Evolutionary conservation across 495 filamentous ascomycete species (phyloP), one percentile per base, ranked within the genome.

Genomic region (Cetradonia linearis): DNA sequence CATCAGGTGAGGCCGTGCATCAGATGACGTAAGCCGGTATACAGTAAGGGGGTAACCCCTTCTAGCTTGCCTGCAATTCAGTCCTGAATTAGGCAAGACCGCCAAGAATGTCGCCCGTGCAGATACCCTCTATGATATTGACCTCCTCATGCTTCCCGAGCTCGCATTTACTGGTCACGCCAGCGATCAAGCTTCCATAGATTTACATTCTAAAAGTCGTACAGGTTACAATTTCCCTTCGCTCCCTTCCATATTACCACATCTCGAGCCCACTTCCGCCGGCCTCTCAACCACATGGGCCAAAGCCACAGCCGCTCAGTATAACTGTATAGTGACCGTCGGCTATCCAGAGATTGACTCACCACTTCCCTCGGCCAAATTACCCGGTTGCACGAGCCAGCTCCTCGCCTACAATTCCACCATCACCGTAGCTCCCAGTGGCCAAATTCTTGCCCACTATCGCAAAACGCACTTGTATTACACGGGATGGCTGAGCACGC

Each of bases 391-490:
- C 30, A 54, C n/a, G 30, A 36, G 31, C 9, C 50, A 61, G 28
- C 5, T 38, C 49, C 76, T 76, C 55, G 77, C 82, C 64, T 96
- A 94, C 74, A 98, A 96, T 73, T 87, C 89, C 9, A 82, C 87
- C 28, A 80, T 96, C 48, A 78, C 90, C 14, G 84, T 96, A n/a
- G 82, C 84, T 60, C 76, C 81, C 13, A 69, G 77, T 1, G 93
- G 94, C 16, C 75, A 85, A 49, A 81, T 86, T 0, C 68, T 95
- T 37, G 80, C 78, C 42, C 87, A 96, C 73, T 96, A 96, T 70
- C 85, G 93, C 65, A 98, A 98, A 70, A 77, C 76, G 27, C 91
- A 91, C 65, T 79, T 98, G 59, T 97, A 92, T 71, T 88, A 87
- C 72, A 93, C 89, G 5, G 84, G 85, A 18, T 89, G 70, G 55